Evolutionary conservation across 345 rosid species (phyloP), one percentile per base, ranked within the genome.

Genomic region (Euphorbia peplus): DNA sequence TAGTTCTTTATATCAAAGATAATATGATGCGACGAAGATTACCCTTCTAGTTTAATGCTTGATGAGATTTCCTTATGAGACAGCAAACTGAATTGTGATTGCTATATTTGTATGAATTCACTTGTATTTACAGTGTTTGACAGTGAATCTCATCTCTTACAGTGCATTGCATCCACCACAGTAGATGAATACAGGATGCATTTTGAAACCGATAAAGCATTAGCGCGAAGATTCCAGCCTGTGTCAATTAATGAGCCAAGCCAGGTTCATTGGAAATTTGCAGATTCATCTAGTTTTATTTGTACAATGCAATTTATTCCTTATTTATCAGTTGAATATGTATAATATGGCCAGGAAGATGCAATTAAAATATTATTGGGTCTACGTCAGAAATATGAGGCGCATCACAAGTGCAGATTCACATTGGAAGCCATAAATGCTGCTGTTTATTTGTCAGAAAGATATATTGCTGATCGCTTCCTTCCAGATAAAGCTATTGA

Each of bases 401-500:
- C 85, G 50, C 85, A 95, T 79, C 99, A 95, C 87, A 86, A 86
- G 35, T 91, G 99, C 85, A 83, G 72, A 70, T 95, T 84, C 66
- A 84, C 96, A 1, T 68, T 72, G 64, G 93, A 95, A 80, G 99
- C 99, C 44, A 81, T 95, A 77, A 84, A 88, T 86, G 96, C 95
- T 60, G 99, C 99, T 52, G 99, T 95, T 46, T 69, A 84, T 73
- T 83, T 91, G 61, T 88, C 97, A 47, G 80, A 96, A 53, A 85
- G 97, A 74, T 95, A 95, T 65, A 88, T 95, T 28, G 77, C 96
- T 42, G 99, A 95, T 72, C 87, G 99, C 71, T 82, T 83, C 83
- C 97, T 95, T 77, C 99, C 97, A 7, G 99, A 95, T 82, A 95
- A 95, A 84, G 99, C 99, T 46, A 91, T 95, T 54, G 99, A 91